Evolutionary conservation across 2,329 filamentous ascomycete genomes (phyloP), one percentile per base, ranked within the genome.

Genomic region (Sphaerulina musiva): DNA sequence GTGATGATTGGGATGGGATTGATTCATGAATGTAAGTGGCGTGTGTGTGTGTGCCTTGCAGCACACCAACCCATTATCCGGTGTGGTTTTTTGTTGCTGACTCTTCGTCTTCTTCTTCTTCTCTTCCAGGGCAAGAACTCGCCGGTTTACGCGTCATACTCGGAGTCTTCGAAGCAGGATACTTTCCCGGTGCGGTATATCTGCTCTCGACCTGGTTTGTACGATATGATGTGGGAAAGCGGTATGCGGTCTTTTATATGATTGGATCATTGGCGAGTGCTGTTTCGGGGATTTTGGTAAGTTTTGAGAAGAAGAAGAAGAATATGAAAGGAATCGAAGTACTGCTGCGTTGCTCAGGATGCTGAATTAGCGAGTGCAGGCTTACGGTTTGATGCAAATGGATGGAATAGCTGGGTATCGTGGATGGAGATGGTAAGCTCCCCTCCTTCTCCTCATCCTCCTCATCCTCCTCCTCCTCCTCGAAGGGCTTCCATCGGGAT

Each of bases 161-260:
- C 5, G 63, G 63, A 14, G 38, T 66, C 2, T 54, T 62, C 14
- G 65, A 66, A 46, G 59, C 62, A 5, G 64, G 65, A 2, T 50
- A 51, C 34, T 59, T 60, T 14, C 59, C 59, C 3, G 58, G 57
- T 10, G 51, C 54, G 68, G 34, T 74, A 6, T 64, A 74, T 54
- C 75, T 76, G 40, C 69, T 76, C 29, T 74, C 73, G 0, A 66
- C 74, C 53, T 78, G 74, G 71, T 78, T 77, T 47, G 70, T 70
- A 4, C 68, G 74, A 9, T 68, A 68, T 41, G 72, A 75, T 52
- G 66, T 58, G 3, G 53, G 55, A 59, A 72, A 70, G 42, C 70
- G 74, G 0, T 61, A 62, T 12, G 62, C 64, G 3, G 48, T 61
- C 7, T 66, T 65, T 53, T 66, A 63, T 48, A 59, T 55, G 44